Base-by-base conservation (phyloP, 2,329 filamentous ascomycete genomes). In the Diaporthe caulivora region DNA sequence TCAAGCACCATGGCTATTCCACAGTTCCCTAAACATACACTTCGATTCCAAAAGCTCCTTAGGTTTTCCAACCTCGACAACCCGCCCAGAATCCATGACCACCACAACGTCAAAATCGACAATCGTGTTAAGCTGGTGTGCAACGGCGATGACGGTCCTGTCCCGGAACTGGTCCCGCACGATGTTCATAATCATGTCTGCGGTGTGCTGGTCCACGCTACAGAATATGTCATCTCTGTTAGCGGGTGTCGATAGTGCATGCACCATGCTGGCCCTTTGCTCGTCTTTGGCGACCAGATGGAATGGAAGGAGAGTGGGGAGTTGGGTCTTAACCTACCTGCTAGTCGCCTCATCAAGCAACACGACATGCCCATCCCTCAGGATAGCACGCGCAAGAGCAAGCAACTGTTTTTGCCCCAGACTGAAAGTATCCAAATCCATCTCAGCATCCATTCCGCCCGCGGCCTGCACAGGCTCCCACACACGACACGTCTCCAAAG, bases 341-440 rank as follows among this genome's bases (percentile, higher is more conserved):
- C 76, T 77, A 6, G 76, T 76, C 21, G 74, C 73, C 77, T 93
- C 91, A 77, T 93, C 91, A 78, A 93, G 85, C 67, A 93, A 88
- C 13, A 93, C 84, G 75, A 93, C 87, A 0, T 89, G 83, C 73
- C 89, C 91, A n/a, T 88, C 82, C 11, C 91, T 81, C 60, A 93
- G 80, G 70, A 93, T 86, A 0, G 91, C 90, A n/a, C 91, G 80
- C 0, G 91, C 89, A 1, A 93, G 83, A 0, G 90, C 91, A 3
- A 93, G 15, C 40, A 65, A 24, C 31, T 71, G 91, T 60, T 91
- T 82, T 78, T 93, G 91, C 0, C 91, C 91, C 77, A 93, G 91
- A 11, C 82, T 78, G 6, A 92, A 81, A 60, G 68, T 60, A 9
- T 72, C 64, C n/a, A 49, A 53, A 53, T 74, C 58, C 64, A 75